These are phyloP conservation scores for Puccinia coronata DNA, from an alignment of 1,284 basidiomycete species.

Conservation along the genomic window DNA sequence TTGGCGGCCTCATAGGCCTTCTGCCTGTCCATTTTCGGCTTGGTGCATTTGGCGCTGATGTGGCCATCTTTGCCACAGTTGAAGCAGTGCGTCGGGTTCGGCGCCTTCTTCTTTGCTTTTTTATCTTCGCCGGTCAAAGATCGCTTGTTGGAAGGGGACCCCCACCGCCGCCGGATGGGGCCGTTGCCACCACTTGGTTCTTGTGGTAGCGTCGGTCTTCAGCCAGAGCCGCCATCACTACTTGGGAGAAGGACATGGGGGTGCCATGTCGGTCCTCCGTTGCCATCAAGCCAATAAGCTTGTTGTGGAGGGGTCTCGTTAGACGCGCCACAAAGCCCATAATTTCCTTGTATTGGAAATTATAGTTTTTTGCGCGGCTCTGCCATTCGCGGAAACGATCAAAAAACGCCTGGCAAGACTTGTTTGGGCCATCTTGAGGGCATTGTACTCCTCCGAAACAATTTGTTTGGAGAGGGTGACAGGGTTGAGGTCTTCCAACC, in stretches of 20 bases:
- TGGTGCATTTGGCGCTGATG: neutral
- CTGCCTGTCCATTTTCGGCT: neutral
- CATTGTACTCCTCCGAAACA: neutral
- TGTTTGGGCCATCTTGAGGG: neutral
- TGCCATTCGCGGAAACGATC: neutral
- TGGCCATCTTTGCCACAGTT: neutral
- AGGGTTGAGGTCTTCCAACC: neutral
- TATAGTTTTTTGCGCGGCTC: neutral
- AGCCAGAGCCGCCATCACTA: neutral
- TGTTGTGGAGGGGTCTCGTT: neutral
- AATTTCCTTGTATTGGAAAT: neutral
- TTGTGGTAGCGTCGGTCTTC: neutral
- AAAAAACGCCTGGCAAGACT: neutral
- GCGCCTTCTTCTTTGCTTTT: neutral
- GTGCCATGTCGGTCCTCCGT: neutral
- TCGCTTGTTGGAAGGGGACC: neutral
- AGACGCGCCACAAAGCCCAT: neutral
- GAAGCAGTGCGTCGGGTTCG: neutral
- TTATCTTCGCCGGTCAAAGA: neutral
- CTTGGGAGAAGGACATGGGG: neutral
- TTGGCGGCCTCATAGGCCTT: neutral
- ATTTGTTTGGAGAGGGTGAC: neutral
- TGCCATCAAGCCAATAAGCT: neutral
- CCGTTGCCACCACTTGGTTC: neutral
- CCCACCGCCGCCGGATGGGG: neutral